phyloP scores from a whole-genome alignment of 2,329 filamentous ascomycete genomes.

The Fusarium praegraminearum region DNA sequence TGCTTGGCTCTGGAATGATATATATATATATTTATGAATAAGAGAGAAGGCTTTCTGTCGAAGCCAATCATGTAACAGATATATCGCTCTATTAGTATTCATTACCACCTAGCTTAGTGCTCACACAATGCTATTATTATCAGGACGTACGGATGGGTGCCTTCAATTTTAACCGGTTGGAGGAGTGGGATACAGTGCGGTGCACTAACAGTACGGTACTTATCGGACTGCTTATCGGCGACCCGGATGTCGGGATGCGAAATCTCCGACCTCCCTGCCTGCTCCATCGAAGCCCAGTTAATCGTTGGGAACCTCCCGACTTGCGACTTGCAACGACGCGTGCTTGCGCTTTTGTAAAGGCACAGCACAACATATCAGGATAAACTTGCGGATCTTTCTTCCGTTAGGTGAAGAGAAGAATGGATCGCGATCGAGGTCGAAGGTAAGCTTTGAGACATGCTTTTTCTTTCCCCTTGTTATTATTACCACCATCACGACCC shows the following conservation, averaged over 20 bases:
- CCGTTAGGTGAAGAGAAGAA: slow-evolving; percentile 27
- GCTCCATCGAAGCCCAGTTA: slow-evolving; percentile 1
- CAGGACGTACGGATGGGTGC: background rate
- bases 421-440: slow-evolving; percentile 56
- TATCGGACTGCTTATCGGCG: slow-evolving; percentile 28
- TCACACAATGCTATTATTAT: background rate
- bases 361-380: slow-evolving; percentile 12
- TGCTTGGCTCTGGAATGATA: background rate
- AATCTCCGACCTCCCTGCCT: slow-evolving; percentile 43
- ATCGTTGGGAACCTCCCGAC: slow-evolving; percentile 28
- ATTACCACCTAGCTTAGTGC: background rate
- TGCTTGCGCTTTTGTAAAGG: slow-evolving; percentile 37
- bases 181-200: background rate
- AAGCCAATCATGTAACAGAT: background rate
- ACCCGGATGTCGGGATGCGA: slow-evolving; percentile 34
- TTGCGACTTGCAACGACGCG: slow-evolving; percentile 41
- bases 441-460: slow-evolving; percentile 49
- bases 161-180: background rate
- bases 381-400: slow-evolving; percentile 16
- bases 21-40: too few relatives aligned
- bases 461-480: slow-evolving; percentile 8
- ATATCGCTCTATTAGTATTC: background rate
- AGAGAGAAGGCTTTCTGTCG: background rate
- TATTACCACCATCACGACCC: slow-evolving; percentile 13
- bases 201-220: slow-evolving; percentile 12